Conservation (phyloP, 176 grass and related monocot species). For the Raddia distichophylla region DNA sequence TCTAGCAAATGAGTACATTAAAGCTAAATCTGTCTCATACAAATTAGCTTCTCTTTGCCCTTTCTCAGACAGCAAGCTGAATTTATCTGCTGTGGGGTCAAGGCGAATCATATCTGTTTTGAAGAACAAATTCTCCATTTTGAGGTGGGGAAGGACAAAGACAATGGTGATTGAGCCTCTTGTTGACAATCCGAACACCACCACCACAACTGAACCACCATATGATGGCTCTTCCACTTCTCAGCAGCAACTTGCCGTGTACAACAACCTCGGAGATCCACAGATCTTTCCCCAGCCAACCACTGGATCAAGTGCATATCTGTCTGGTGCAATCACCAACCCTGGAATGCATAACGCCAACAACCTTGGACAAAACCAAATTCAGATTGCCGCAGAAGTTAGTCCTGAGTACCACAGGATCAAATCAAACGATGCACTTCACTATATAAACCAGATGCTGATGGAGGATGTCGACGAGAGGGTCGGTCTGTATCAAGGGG, state of each 20-base stretch:
- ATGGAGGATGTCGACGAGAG: conserved; percentile 49
- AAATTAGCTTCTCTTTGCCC: not conserved
- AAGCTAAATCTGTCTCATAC: not conserved
- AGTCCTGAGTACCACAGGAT: conserved; percentile 25
- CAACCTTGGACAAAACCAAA: not conserved
- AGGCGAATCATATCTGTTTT: not conserved
- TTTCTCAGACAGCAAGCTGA: not conserved
- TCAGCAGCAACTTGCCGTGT: conserved; percentile 5
- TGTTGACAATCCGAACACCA: not conserved
- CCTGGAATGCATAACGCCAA: not conserved
- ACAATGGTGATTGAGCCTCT: conserved; percentile 23
- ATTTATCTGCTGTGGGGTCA: not conserved
- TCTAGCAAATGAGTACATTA: not conserved
- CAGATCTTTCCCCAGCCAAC: conserved; percentile 1
- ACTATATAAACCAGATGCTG: conserved; percentile 49
- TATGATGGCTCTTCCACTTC: conserved; percentile 8
- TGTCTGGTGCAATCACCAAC: not conserved
- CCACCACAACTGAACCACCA: not conserved
- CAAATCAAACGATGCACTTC: conserved; percentile 34
- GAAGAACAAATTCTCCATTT: not conserved
- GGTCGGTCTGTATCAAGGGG: conserved; percentile 23
- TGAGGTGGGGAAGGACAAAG: not conserved
- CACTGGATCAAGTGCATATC: not conserved
- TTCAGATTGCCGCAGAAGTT: not conserved
- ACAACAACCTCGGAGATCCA: not conserved